These are phyloP conservation scores for Capronia americana DNA, from an alignment of 2,329 filamentous ascomycete species.

Conservation along the genomic window DNA sequence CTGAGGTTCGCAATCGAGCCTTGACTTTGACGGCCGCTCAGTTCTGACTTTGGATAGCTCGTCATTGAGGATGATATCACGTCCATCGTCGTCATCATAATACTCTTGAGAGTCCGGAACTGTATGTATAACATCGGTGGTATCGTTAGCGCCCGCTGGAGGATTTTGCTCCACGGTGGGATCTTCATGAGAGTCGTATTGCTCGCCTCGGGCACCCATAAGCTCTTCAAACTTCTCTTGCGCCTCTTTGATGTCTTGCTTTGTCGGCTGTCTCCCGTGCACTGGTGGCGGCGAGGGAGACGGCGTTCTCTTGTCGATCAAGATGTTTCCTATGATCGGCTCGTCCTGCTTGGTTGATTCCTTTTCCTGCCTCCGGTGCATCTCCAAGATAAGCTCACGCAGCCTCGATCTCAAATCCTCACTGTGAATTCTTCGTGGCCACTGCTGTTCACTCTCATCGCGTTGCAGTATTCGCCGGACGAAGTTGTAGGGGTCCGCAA, in stretches of 20 bases:
- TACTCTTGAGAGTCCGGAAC: background rate
- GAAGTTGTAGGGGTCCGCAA: slow-evolving; percentile 75
- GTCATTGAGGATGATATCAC: background rate
- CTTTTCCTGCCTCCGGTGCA: slow-evolving; percentile 37
- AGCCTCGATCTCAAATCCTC: slow-evolving; percentile 36
- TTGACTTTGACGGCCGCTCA: background rate
- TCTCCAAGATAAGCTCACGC: slow-evolving; percentile 36
- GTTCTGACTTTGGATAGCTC: background rate
- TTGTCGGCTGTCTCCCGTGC: background rate
- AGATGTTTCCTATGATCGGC: slow-evolving; percentile 36
- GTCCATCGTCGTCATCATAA: background rate
- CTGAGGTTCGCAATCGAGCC: too few relatives aligned
- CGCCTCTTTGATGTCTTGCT: slow-evolving; percentile 25
- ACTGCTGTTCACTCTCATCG: slow-evolving; percentile 61
- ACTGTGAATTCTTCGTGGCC: slow-evolving; percentile 36
- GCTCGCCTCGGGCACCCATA: background rate
- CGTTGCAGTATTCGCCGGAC: slow-evolving; percentile 69
- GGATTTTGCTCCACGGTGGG: background rate
- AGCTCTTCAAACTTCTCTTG: slow-evolving; percentile 18
- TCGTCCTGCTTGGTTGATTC: slow-evolving; percentile 43
- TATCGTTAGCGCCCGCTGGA: background rate
- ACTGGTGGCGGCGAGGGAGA: background rate
- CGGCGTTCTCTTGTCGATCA: slow-evolving; percentile 28
- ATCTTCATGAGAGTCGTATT: background rate
- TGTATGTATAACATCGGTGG: background rate